Evolutionary conservation across 2,329 filamentous ascomycete genomes (phyloP).

Genomic region (Talaromyces islandicus): DNA sequence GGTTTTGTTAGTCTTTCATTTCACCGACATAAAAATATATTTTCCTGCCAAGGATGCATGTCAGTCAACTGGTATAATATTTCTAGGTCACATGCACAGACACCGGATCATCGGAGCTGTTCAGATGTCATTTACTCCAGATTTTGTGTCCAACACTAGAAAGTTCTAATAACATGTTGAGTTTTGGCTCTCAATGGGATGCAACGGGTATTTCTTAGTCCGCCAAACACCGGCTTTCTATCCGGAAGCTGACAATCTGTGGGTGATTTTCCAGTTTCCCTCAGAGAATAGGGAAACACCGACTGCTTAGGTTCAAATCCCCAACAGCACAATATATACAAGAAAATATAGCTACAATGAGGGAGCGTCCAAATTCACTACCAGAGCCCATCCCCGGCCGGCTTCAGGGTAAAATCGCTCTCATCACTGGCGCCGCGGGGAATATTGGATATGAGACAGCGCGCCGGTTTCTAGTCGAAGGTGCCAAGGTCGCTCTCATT

Average conservation of each 20-base stretch:
- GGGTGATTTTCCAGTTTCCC: neutral
- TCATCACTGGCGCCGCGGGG: constrained; percentile 12
- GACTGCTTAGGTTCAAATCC: neutral
- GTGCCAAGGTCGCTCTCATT: constrained; percentile 31
- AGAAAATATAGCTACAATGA: neutral
- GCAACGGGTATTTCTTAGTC: neutral
- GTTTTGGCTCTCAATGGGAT: neutral
- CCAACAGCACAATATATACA: neutral
- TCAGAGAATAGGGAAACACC: neutral
- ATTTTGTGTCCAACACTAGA: neutral
- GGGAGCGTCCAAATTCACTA: neutral
- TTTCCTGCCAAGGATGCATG: neutral
- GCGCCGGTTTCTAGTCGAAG: constrained; percentile 28
- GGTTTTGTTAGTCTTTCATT: neutral
- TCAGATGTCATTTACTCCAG: neutral
- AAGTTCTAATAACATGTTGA: neutral
- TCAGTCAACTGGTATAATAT: neutral
- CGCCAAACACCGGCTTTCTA: neutral
- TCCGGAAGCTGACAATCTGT: neutral
- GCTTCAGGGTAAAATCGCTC: constrained; percentile 4
- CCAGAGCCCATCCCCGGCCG: constrained; percentile 9
- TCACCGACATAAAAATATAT: neutral
- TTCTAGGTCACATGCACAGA: neutral
- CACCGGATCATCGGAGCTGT: too few species aligned
- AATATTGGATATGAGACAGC: constrained; percentile 28